A percentile compares a stretch with the other conserved stretches of the same genome.
Conservation (phyloP, 2,329 filamentous ascomycete genomes). For the Coniochaeta hoffmannii region DNA sequence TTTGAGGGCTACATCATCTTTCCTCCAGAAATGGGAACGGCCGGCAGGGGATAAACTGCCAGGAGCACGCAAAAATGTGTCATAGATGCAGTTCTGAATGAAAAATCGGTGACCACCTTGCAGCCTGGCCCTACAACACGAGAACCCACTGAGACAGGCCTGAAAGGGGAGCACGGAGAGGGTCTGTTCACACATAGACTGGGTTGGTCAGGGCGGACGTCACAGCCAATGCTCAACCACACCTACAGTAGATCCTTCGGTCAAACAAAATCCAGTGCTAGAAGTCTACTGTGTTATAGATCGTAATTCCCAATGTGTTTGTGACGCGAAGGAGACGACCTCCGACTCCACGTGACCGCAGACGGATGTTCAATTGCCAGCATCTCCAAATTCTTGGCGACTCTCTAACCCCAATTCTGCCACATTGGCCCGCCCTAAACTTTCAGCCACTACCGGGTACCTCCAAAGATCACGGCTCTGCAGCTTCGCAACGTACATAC, state of each 20-base stretch:
- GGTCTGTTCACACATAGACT: too few species aligned
- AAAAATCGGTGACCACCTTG: constrained; percentile 12
- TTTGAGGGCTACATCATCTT: constrained; percentile 21
- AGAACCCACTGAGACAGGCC: too few species aligned
- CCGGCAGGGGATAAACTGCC: constrained; percentile 23
- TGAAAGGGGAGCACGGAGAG: too few species aligned
- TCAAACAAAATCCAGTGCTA: too few species aligned
- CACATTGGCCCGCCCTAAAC: not conserved
- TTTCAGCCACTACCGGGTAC: not conserved
- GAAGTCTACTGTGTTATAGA: too few species aligned
- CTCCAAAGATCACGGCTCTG: not conserved
- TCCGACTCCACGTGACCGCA: not conserved
- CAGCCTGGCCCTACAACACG: not conserved
- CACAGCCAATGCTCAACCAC: too few species aligned
- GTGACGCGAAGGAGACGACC: not conserved
- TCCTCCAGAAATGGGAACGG: constrained; percentile 22
- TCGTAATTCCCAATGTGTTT: not conserved
- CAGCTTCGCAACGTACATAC: not conserved
- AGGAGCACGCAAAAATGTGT: constrained; percentile 20
- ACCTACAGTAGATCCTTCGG: too few species aligned
- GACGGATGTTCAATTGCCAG: not conserved
- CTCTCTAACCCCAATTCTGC: too few species aligned
- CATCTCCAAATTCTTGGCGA: not conserved
- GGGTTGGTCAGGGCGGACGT: too few species aligned
- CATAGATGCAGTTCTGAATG: constrained; percentile 25